Percentiles rank a stretch among this genome's conserved stretches.
phyloP scores from a whole-genome alignment of 352 stramenopile genomes.

The Elongisporangium undulatum region DNA sequence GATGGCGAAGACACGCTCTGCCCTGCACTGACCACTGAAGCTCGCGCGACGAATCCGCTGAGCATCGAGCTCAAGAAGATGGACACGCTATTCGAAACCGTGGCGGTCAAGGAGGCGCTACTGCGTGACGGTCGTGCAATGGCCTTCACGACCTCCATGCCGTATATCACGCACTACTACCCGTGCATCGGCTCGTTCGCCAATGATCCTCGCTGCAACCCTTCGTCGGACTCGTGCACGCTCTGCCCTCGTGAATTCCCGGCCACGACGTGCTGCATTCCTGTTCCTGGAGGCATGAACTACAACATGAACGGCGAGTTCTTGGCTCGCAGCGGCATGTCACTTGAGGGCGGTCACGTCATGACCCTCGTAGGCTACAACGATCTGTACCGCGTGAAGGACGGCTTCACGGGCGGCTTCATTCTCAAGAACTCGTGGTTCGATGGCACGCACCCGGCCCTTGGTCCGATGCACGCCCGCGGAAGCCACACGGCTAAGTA shows the following conservation, averaged over 20 bases:
- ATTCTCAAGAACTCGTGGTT: constrained; percentile 82
- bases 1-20: constrained; percentile 45
- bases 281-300: constrained; percentile 29
- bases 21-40: constrained; percentile 24
- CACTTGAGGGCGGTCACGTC: constrained; percentile 44
- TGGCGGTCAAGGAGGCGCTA: constrained; percentile 36
- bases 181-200: constrained; percentile 49
- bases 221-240: constrained; percentile 36
- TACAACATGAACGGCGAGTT: constrained; percentile 73
- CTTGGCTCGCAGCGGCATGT: constrained; percentile 49
- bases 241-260: constrained; percentile 43
- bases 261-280: constrained; percentile 54
- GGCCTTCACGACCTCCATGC: constrained; percentile 48
- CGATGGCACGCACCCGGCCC: constrained; percentile 49
- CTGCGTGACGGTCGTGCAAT: constrained; percentile 37
- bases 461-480: constrained; percentile 52
- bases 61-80: constrained; percentile 39
- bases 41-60: constrained; percentile 39
- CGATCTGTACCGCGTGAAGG: constrained; percentile 51
- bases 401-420: constrained; percentile 59
- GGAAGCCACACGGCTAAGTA: constrained; percentile 69
- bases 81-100: constrained; percentile 36
- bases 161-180: constrained; percentile 60
- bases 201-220: constrained; percentile 47
- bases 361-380: constrained; percentile 76